Base-by-base conservation (phyloP, 768 basidiomycete genomes). In the Tubosaeta brunneosetosa region DNA sequence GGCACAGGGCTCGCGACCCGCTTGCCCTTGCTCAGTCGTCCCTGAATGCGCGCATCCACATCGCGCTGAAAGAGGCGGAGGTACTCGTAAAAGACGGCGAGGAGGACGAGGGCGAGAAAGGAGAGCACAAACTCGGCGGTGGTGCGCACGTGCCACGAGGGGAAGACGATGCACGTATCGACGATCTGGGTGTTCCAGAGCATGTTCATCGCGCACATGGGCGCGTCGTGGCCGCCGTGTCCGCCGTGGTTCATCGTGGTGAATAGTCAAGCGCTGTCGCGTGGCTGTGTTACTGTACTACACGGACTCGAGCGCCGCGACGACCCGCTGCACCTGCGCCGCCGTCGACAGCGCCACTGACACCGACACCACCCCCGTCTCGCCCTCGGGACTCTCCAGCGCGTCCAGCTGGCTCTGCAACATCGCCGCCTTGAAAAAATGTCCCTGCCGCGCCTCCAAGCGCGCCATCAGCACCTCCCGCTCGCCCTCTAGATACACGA, bases 401-500 rank as follows among this genome's bases (percentile, higher is more conserved):
- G 86, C 83, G 9, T 64, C 66, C 59, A 92, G 59, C 72, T 94
- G 92, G 56, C 86, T 85, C 47, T 85, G 84, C 59, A 94, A 71
- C 92, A 94, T 91, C 4, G 61, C 64, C 19, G 81, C 80, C 70
- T 91, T 91, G 85, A 94, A 89, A 58, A 87, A 94, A 67, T 94
- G 92, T 0, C 84, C 85, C 38, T 76, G 59, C 33, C 91, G 74
- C 36, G 73, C 72, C 68, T 60, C 60, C 81, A 93, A 86, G 33
- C 91, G 74, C 41, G 82, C 81, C 65, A 76, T 49, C 52, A 94
- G 62, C 46, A 84, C 61, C 26, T 79, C 74, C 40, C 73, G 66
- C 17, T 73, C 62, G 10, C 88, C 91, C 32, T 84, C 72, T 56
- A 91, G 81, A 65, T 85, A 94, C 52, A 95, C 84, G 62, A 97